Evolutionary conservation across 164 flowering plant species (phyloP), one percentile per base, ranked within the genome.

Genomic region (Houttuynia cordata): DNA sequence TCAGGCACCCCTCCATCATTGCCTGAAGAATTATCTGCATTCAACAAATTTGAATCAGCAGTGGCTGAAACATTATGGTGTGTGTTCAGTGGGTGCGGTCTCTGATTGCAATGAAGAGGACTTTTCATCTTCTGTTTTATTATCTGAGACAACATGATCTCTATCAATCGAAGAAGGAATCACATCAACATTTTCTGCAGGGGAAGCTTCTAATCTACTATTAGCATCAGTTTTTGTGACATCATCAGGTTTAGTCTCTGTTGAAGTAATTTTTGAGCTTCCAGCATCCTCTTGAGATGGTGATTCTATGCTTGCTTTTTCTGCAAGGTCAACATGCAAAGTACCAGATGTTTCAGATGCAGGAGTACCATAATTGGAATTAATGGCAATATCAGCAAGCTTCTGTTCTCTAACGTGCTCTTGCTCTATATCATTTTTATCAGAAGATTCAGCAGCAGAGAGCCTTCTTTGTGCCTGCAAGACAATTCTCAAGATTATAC

Each of bases 391-490:
- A 66, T 75, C 77, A 66, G 72, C 65, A 57, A 57, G 64, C 59
- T 76, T 25, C 56, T 67, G 62, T 61, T 63, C 68, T 65, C 59
- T 65, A 69, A 64, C 59, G 58, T 74, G 71, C 61, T 74, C 83
- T n/a, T 17, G 51, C 59, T 53, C 70, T 62, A 47, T 53, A 64
- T 78, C 78, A 70, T 53, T 70, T 51, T 60, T 42, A 59, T 60
- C 70, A 60, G 73, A 67, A 58, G 78, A 66, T 71, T 80, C 81
- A 54, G 58, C 70, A 17, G 68, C 15, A 5, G 79, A 57, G 51
- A 41, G 76, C 68, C 70, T 74, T 67, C 70, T 82, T 68, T 70
- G 77, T 68, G 68, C 79, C 87, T 83, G 79, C 24, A 75, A 63
- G 63, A 51, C 50, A 24, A 56, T 52, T n/a, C n/a, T 51, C 60